Base-by-base conservation (phyloP, 2,329 filamentous ascomycete species). In the Clarireedia hainanense region DNA sequence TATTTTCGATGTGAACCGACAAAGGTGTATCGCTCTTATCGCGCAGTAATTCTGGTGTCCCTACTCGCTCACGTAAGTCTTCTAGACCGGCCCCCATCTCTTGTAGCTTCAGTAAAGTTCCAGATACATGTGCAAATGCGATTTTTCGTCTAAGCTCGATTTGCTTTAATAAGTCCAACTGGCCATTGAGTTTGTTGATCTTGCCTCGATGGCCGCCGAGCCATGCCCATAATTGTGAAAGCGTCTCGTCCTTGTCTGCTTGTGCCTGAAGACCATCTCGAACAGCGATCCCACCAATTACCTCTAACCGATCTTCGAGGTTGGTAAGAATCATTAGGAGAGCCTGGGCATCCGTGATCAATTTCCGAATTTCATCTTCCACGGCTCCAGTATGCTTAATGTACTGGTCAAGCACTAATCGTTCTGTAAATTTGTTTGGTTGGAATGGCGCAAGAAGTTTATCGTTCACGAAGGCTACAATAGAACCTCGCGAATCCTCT, bases 1-100 rank as follows among this genome's bases (percentile, higher is more conserved):
- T 90, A 55, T 83, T 84, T 62, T 89, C 83, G 42, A 94, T 84
- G 66, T 94, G 88, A 43, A 89, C 84, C 50, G 79, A 78, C 4
- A 94, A 73, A 2, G 88, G 86, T 9, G 89, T 75, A 27, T 75
- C 72, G 3, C 64, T 68, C 6, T 73, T 72, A 26, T 75, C 77
- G 1, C 77, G 77, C 10, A 84, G 64, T 9, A 86, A 69, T 60
- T 83, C 84, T 0, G 88, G 86, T 55, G 80, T 78, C 0, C 81
- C 83, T 9, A 91, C 85, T 5, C 85, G 75, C 58, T 90, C 86
- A 23, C 86, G 75, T 62, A 95, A 69, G 64, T 90, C 86, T 61
- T 85, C 83, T 12, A 95, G 72, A 46, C 83, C 83, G 2, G 82
- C 79, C 62, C 84, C 80, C 59, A 94, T 92, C 55, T 81, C 81